These are phyloP conservation scores for Lipomyces starkeyi DNA, from an alignment of 805 yeast genomes.

Conservation along the genomic window DNA sequence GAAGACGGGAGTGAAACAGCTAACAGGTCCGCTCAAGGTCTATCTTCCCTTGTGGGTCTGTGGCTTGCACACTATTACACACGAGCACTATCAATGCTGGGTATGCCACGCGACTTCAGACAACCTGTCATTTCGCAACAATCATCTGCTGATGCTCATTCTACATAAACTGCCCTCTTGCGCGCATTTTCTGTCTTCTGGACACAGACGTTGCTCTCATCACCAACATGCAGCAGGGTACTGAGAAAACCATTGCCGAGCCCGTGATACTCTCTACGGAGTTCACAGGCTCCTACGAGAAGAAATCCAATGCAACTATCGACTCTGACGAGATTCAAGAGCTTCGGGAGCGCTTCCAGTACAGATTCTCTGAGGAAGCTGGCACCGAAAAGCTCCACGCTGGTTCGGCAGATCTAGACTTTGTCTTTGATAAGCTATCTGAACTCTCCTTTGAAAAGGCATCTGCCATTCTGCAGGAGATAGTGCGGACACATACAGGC, in stretches of 20 bases:
- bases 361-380: conserved; percentile 8
- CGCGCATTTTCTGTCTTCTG: background rate
- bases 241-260: background rate
- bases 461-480: conserved; percentile 47
- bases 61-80: background rate
- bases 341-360: conserved; percentile 9
- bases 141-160: background rate
- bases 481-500: conserved; percentile 48
- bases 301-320: background rate
- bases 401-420: conserved; percentile 63
- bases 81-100: background rate
- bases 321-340: background rate
- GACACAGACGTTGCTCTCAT: background rate
- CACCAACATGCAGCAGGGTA: background rate
- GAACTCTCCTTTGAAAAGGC: conserved; percentile 36
- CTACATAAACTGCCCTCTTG: background rate
- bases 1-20: background rate
- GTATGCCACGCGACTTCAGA: background rate
- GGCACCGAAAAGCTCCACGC: conserved; percentile 3
- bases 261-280: conserved; percentile 7
- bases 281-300: conserved; percentile 3
- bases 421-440: conserved; percentile 40
- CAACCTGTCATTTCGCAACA: background rate
- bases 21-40: background rate
- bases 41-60: background rate